These are phyloP conservation scores for Aspergillus fijiensis DNA, from an alignment of 2,329 filamentous ascomycete genomes.

Conservation along the genomic window DNA sequence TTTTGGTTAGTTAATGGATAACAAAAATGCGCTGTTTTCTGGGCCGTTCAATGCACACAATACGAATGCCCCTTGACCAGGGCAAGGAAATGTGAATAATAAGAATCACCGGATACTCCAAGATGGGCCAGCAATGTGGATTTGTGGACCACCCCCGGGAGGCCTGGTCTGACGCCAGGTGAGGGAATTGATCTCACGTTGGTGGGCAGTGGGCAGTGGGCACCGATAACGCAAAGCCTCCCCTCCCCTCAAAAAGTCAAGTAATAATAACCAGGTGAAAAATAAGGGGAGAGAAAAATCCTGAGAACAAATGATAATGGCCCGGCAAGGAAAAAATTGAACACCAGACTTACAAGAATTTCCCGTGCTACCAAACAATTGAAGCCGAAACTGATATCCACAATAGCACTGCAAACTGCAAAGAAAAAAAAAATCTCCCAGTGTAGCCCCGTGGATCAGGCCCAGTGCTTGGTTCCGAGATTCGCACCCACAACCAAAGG, in stretches of 20 bases:
- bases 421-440: conserved; percentile 8
- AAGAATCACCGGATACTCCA: conserved; percentile 12
- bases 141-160: conserved; percentile 6
- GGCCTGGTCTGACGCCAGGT: conserved; percentile 9
- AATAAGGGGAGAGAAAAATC: background rate
- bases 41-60: background rate
- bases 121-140: conserved; percentile 1
- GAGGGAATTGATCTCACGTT: conserved; percentile 5
- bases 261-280: background rate
- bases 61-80: conserved; percentile 2
- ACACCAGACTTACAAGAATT: background rate
- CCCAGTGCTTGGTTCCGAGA: conserved; percentile 23
- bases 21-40: conserved; percentile 3
- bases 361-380: background rate
- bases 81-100: conserved; percentile 18
- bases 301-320: background rate
- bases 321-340: background rate
- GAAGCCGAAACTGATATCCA: conserved; percentile 5
- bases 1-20: conserved; percentile 16
- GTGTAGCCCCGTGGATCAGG: conserved; percentile 11
- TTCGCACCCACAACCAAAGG: conserved; percentile 15
- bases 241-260: background rate
- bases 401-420: background rate
- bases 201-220: background rate
- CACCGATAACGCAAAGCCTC: background rate